Conservation (phyloP, 208 protist species). For the Wallacemonas sp. region DNA sequence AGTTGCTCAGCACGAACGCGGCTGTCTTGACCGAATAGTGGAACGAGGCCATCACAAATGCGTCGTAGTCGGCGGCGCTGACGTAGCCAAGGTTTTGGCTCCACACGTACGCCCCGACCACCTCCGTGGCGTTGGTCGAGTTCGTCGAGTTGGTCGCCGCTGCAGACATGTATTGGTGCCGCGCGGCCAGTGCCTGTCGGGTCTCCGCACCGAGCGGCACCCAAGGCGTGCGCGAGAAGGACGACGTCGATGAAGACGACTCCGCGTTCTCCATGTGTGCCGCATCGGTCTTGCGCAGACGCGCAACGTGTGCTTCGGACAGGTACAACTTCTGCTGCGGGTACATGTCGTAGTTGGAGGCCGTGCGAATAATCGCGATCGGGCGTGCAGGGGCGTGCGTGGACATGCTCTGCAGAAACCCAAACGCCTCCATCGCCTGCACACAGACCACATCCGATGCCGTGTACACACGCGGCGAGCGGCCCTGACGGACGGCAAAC, state of each 20-base stretch:
- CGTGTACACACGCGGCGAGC: slow-evolving; percentile 15
- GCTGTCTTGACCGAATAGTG: slow-evolving; percentile 55
- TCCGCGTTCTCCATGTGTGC: neutral
- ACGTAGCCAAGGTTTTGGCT: slow-evolving; percentile 46
- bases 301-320: neutral
- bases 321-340: slow-evolving; percentile 49
- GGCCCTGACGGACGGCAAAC: slow-evolving; percentile 12
- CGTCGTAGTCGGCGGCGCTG: slow-evolving; percentile 35
- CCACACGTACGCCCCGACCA: slow-evolving; percentile 43
- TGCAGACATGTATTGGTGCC: no score
- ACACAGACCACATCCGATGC: slow-evolving; percentile 53
- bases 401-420: slow-evolving; percentile 38
- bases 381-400: slow-evolving; percentile 28
- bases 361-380: slow-evolving; percentile 51
- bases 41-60: slow-evolving; percentile 45
- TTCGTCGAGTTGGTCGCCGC: neutral
- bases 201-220: neutral
- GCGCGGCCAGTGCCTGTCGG: neutral
- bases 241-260: neutral
- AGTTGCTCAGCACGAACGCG: slow-evolving; percentile 58
- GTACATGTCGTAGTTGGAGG: slow-evolving; percentile 62
- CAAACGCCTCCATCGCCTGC: slow-evolving; percentile 60
- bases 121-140: neutral
- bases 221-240: neutral
- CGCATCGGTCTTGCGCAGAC: slow-evolving; percentile 1